Evolutionary conservation across 257 asterid genomes (phyloP), one percentile per base, ranked within the genome.

Genomic region (Gentiana dahurica): DNA sequence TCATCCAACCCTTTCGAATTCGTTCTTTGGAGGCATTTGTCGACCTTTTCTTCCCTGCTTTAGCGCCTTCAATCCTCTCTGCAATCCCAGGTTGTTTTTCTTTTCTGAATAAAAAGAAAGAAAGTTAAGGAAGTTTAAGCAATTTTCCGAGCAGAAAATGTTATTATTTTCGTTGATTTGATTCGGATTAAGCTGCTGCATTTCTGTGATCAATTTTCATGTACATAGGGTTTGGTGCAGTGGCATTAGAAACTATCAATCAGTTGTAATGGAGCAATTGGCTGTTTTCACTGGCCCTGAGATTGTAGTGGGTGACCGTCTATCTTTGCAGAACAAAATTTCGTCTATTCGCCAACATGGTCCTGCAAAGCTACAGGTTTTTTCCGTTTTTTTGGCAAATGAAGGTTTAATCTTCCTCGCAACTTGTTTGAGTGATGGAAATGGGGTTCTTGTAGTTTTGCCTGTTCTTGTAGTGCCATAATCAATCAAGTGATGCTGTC

Each of bases 351-450:
- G 75, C 46, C 64, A 62, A 8, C 80, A 68, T 0, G 93, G 95
- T 47, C 79, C 89, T 70, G 65, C 85, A 33, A 83, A 83, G 58
- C 85, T 89, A 62, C 97, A 89, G 95, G 95, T 83, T 67, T 73
- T 12, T 50, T 6, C 15, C 15, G 32, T 12, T 7, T 51, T 48
- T 50, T 5, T 45, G 15, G 44, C 37, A 41, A 41, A 41, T 41
- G 10, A 41, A 41, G 46, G 9, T 41, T 41, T 10, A 7, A 5
- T 41, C 46, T 41, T 6, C 9, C 11, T 4, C 9, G 46, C 46
- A 41, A 2, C 5, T 41, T 41, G 6, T 41, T 3, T 0, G 46
- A 5, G 9, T 41, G 9, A 7, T 41, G 6, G 46, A 10, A 41
- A 41, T 41, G 6, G 46, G 8, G 46, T 41, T 41, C 45, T 41